Evolutionary conservation across 2,329 filamentous ascomycete species (phyloP).

Genomic region (Dendryphion nanum): DNA sequence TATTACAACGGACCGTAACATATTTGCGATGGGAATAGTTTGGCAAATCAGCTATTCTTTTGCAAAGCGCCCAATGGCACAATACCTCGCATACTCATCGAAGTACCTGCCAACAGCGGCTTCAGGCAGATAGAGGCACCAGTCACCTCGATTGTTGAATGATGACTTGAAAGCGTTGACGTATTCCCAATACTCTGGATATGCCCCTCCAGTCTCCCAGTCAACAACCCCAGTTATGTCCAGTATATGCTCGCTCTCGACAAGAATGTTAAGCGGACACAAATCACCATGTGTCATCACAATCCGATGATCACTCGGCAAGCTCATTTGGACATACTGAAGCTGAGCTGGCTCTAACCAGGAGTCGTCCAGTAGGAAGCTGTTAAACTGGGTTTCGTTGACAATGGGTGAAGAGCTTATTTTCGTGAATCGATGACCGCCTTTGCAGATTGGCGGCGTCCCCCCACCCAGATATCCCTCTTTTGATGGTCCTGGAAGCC

Average conservation of each 20-base stretch:
- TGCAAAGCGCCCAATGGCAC: too few species aligned
- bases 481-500: too few species aligned
- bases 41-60: too few species aligned
- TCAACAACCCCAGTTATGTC: slow-evolving; percentile 4
- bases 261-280: slow-evolving; percentile 5
- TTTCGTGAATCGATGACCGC: too few species aligned
- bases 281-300: slow-evolving; percentile 6
- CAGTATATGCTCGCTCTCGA: slow-evolving; percentile 5
- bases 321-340: slow-evolving; percentile 3
- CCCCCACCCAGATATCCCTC: too few species aligned
- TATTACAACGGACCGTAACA: too few species aligned
- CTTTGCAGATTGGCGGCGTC: too few species aligned
- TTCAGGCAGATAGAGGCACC: slow-evolving; percentile 5
- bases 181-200: slow-evolving; percentile 7
- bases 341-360: slow-evolving; percentile 3
- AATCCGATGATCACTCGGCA: slow-evolving; percentile 5
- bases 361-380: too few species aligned
- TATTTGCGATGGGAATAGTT: too few species aligned
- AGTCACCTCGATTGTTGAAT: slow-evolving; percentile 3
- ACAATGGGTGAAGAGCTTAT: too few species aligned
- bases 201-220: slow-evolving; percentile 6
- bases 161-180: slow-evolving; percentile 5
- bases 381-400: too few species aligned
- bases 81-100: slow-evolving; percentile 6
- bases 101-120: slow-evolving; percentile 2